A percentile compares a stretch with the other conserved stretches of the same genome.
phyloP scores from a whole-genome alignment of 139 green algal species.

The Chlorella sp. region DNA sequence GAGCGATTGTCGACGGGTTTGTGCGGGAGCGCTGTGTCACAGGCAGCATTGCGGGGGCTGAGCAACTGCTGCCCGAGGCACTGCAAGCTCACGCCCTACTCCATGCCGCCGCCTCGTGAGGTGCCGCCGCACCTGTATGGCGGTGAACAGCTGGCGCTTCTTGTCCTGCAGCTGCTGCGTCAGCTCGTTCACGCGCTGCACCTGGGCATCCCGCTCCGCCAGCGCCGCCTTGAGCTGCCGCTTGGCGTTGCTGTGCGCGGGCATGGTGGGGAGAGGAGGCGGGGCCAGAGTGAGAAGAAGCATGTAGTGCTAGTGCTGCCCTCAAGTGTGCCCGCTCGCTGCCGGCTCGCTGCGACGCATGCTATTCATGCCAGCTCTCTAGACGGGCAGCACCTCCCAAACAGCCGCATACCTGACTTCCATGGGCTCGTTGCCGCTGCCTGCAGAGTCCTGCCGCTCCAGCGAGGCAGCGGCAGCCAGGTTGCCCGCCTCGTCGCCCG shows the following conservation, averaged over 20 bases:
- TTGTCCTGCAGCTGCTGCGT: slow-evolving; percentile 44
- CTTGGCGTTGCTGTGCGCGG: slow-evolving; percentile 19
- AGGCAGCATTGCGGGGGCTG: no score
- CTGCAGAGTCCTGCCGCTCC: slow-evolving; percentile 42
- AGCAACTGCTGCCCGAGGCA: no score
- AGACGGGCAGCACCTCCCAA: neutral
- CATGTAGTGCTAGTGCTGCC: no score
- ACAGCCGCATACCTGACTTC: neutral
- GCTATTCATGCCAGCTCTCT: neutral
- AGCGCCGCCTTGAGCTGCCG: slow-evolving; percentile 19
- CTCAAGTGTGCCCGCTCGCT: no score
- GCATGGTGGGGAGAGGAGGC: neutral
- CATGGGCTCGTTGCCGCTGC: slow-evolving; percentile 36
- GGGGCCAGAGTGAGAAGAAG: no score
- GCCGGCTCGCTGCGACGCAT: neutral
- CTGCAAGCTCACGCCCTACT: no score
- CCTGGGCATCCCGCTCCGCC: slow-evolving; percentile 10
- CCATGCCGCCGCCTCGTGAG: no score
- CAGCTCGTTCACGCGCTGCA: slow-evolving; percentile 34
- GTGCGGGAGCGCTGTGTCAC: no score
- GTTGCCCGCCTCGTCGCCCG: slow-evolving; percentile 8
- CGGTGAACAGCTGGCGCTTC: slow-evolving; percentile 40
- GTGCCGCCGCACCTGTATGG: slow-evolving; percentile 34
- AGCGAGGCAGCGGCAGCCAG: slow-evolving; percentile 18
- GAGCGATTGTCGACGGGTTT: no score